phyloP scores from a whole-genome alignment of 306 rosid genomes.

The Glycine tomentella region DNA sequence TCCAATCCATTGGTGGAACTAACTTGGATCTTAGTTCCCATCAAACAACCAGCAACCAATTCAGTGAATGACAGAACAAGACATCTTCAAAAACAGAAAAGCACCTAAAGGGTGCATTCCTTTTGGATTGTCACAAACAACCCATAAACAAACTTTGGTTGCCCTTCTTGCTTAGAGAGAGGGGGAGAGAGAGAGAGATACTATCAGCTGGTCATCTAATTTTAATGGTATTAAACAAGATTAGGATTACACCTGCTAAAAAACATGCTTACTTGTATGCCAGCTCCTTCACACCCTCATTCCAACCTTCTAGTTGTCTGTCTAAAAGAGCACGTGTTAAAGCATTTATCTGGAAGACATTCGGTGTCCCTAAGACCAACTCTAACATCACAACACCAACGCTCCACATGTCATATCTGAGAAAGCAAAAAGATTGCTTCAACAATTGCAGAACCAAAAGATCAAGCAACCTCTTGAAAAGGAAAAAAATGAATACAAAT shows the following conservation, averaged over 20 bases:
- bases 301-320: constrained; percentile 89
- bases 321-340: constrained; percentile 83
- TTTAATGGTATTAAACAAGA: constrained; percentile 20
- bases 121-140: constrained; percentile 23
- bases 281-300: constrained; percentile 80
- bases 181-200: constrained; percentile 1
- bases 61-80: neutral
- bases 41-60: neutral
- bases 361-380: constrained; percentile 84
- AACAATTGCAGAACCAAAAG: constrained; percentile 35
- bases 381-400: constrained; percentile 96
- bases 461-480: constrained; percentile 16
- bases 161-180: constrained; percentile 25
- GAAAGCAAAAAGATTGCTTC: constrained; percentile 37
- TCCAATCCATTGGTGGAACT: neutral
- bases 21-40: neutral
- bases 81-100: constrained; percentile 8
- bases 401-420: constrained; percentile 98
- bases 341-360: constrained; percentile 80
- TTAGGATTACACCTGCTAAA: constrained; percentile 23
- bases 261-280: constrained; percentile 74
- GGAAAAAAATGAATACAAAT: constrained; percentile 16
- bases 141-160: constrained; percentile 5
- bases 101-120: constrained; percentile 22
- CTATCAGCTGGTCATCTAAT: constrained; percentile 9